phyloP scores from a whole-genome alignment of 78 protist genomes.

The Chrysochromulina parva region DNA sequence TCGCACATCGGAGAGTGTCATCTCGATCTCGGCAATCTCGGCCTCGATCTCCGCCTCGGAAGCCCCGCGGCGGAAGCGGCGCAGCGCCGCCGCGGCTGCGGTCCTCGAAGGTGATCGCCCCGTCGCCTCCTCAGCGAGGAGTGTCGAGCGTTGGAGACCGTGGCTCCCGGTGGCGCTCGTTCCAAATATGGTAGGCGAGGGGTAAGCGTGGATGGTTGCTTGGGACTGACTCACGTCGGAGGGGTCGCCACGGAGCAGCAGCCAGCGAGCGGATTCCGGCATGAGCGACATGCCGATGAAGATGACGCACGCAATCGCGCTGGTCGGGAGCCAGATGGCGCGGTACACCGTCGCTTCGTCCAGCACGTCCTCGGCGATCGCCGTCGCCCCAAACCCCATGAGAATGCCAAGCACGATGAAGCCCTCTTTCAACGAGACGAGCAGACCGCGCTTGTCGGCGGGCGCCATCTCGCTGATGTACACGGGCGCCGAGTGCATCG shows the following conservation, averaged over 20 bases:
- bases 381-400: neutral
- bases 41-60: neutral
- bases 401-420: neutral
- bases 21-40: neutral
- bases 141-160: no score
- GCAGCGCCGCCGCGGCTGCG: neutral
- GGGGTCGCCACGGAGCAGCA: neutral
- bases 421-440: neutral
- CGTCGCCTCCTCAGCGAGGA: no score
- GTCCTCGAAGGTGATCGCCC: neutral
- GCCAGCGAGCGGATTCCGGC: neutral
- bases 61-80: neutral
- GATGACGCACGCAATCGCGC: neutral
- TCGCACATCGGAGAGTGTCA: neutral
- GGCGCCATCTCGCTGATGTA: conserved; percentile 24
- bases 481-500: conserved; percentile 13
- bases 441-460: neutral
- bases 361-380: neutral
- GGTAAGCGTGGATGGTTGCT: no score
- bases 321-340: neutral
- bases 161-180: no score
- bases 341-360: neutral
- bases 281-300: neutral
- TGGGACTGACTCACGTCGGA: neutral
- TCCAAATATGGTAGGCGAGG: no score